Evolutionary conservation across 2,329 filamentous ascomycete genomes (phyloP).

Genomic region (Fusarium vanettenii): DNA sequence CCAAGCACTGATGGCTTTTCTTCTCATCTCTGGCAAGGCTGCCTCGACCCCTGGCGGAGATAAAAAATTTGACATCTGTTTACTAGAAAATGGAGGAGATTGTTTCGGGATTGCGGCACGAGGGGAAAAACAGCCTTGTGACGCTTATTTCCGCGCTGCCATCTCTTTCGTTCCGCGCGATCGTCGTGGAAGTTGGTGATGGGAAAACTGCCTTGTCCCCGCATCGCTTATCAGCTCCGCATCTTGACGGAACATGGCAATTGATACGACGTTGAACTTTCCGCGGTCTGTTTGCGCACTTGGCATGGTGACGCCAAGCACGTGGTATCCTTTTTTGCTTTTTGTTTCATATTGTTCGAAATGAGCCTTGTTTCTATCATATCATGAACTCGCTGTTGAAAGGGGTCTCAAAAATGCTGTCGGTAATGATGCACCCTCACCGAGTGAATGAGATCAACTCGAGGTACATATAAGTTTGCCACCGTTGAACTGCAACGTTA

Average conservation of each 20-base stretch:
- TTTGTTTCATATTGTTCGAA: neutral
- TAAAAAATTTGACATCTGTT: neutral
- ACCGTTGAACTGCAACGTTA: neutral
- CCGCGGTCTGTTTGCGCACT: neutral
- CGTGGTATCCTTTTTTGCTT: neutral
- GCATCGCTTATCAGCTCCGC: neutral
- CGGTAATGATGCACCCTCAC: neutral
- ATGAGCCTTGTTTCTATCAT: neutral
- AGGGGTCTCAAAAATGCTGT: neutral
- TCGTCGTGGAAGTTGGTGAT: neutral
- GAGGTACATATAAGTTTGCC: neutral
- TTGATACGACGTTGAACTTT: neutral
- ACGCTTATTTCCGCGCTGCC: neutral
- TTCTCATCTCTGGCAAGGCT: neutral
- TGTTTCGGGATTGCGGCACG: neutral
- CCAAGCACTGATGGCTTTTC: conserved; percentile 7
- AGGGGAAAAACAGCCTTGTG: neutral
- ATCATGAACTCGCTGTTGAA: neutral
- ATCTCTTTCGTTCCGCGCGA: neutral
- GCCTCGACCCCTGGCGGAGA: neutral
- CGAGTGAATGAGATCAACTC: neutral
- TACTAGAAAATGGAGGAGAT: neutral
- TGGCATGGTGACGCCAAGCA: neutral
- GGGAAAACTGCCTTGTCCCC: neutral
- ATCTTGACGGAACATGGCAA: neutral